Evolutionary conservation across 139 green algal genomes (phyloP).

Genomic region (Picochlorum costavermella): DNA sequence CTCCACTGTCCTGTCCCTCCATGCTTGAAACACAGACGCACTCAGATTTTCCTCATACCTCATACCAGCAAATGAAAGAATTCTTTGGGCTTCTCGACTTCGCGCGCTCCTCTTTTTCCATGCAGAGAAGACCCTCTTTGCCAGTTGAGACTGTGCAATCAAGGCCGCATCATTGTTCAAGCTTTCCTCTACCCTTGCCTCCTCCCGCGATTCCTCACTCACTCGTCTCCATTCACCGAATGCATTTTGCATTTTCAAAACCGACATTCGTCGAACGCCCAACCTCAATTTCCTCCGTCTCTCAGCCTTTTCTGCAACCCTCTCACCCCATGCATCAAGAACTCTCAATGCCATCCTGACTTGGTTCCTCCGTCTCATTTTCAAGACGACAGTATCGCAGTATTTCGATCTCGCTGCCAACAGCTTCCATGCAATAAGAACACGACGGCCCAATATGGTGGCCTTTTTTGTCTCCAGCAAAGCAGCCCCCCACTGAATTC

Average conservation of each 20-base stretch:
- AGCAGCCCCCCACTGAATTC: slow-evolving; percentile 31
- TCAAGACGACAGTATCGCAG: slow-evolving; percentile 17
- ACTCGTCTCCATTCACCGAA: slow-evolving; percentile 10
- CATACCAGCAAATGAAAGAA: not conserved
- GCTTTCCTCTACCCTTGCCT: not conserved
- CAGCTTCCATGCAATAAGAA: slow-evolving; percentile 6
- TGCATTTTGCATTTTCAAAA: slow-evolving; percentile 15
- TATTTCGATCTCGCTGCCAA: slow-evolving; percentile 9
- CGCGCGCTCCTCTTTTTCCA: slow-evolving; percentile 10
- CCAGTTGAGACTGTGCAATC: not conserved
- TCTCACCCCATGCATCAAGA: slow-evolving; percentile 18
- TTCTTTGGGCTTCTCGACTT: not conserved
- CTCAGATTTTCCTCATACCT: not conserved
- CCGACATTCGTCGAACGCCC: slow-evolving; percentile 18
- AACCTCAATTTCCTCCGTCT: slow-evolving; percentile 9
- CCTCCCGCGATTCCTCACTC: not conserved
- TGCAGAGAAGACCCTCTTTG: slow-evolving; percentile 5
- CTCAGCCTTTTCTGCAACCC: slow-evolving; percentile 1
- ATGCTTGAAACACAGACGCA: not conserved
- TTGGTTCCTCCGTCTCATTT: slow-evolving; percentile 15
- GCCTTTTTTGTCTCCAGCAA: slow-evolving; percentile 20
- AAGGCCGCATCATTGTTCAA: not conserved
- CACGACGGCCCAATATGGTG: slow-evolving; percentile 1
- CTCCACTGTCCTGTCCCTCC: not conserved
- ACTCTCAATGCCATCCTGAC: slow-evolving; percentile 4